Evolutionary conservation across 495 filamentous ascomycete species (phyloP).

Genomic region (Cercophora scortea): DNA sequence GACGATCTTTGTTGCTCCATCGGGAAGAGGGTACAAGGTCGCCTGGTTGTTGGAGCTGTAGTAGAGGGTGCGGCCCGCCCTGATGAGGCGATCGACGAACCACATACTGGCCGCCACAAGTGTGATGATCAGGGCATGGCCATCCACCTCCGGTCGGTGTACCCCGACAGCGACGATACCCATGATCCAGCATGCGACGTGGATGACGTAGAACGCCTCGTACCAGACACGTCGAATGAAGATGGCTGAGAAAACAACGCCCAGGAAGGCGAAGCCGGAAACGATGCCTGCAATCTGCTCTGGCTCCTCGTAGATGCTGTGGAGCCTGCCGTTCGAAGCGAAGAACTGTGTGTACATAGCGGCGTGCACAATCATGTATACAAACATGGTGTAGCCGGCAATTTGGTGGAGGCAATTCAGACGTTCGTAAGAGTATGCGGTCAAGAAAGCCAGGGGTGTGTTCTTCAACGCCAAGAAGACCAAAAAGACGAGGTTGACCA

Average conservation of each 20-base stretch:
- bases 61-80: conserved; percentile 35
- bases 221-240: conserved; percentile 42
- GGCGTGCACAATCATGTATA: conserved; percentile 35
- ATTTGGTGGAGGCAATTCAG: conserved; percentile 53
- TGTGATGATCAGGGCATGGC: conserved; percentile 33
- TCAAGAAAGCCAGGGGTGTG: conserved; percentile 49
- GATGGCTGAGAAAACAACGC: conserved; percentile 35
- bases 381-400: conserved; percentile 47
- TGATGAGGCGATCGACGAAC: conserved; percentile 44
- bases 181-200: conserved; percentile 44
- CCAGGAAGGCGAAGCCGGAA: conserved; percentile 38
- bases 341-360: conserved; percentile 36
- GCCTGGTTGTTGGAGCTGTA: conserved; percentile 49
- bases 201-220: conserved; percentile 51
- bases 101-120: conserved; percentile 41
- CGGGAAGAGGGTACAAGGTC: conserved; percentile 44
- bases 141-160: conserved; percentile 42
- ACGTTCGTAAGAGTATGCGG: conserved; percentile 52
- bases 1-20: conserved; percentile 48
- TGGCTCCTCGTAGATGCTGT: conserved; percentile 12
- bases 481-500: conserved; percentile 46
- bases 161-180: conserved; percentile 43
- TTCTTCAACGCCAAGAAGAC: conserved; percentile 55
- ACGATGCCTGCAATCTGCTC: conserved; percentile 36
- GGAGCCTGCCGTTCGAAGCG: conserved; percentile 15